phyloP scores from a whole-genome alignment of 2,329 filamentous ascomycete genomes.

The Trichoderma cornu-damae region DNA sequence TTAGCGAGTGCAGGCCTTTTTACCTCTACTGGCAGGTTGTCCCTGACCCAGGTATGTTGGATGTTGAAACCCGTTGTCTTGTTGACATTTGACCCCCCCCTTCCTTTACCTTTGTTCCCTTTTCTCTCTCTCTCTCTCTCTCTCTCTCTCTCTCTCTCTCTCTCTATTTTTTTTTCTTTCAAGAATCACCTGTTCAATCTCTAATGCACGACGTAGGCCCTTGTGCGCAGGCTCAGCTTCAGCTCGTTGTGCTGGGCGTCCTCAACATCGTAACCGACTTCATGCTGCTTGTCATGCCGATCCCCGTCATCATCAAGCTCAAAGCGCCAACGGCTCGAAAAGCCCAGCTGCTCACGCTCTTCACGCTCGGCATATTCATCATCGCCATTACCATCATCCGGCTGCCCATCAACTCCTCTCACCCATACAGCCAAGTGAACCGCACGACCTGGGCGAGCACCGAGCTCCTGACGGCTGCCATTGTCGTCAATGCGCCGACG shows the following conservation, averaged over 20 bases:
- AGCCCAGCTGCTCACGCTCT: slow-evolving; percentile 31
- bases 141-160: too few relatives aligned
- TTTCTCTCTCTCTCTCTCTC: too few relatives aligned
- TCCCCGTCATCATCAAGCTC: slow-evolving; percentile 27
- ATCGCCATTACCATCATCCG: slow-evolving; percentile 37
- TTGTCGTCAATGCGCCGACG: slow-evolving; percentile 37
- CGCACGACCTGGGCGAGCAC: slow-evolving; percentile 37
- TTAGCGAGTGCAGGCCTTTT: slow-evolving; percentile 42
- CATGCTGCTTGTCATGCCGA: slow-evolving; percentile 26
- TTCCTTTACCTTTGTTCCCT: too few relatives aligned
- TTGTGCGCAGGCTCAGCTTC: slow-evolving; percentile 30
- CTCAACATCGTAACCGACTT: slow-evolving; percentile 33
- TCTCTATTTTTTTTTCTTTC: too few relatives aligned
- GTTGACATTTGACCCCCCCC: too few relatives aligned
- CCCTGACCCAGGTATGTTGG: slow-evolving; percentile 33
- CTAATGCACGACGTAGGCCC: slow-evolving; percentile 19
- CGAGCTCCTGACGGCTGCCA: slow-evolving; percentile 32
- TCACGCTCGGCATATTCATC: slow-evolving; percentile 37
- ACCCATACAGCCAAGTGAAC: slow-evolving; percentile 33
- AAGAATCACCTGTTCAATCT: too few relatives aligned
- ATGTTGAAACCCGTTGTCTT: neutral
- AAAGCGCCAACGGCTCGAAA: slow-evolving; percentile 30
- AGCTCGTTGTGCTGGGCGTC: slow-evolving; percentile 32
- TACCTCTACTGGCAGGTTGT: slow-evolving; percentile 53
- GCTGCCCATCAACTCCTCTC: slow-evolving; percentile 34